Base-by-base conservation (phyloP, 176 grass and related monocot species). In the Urochloa ruziziensis region DNA sequence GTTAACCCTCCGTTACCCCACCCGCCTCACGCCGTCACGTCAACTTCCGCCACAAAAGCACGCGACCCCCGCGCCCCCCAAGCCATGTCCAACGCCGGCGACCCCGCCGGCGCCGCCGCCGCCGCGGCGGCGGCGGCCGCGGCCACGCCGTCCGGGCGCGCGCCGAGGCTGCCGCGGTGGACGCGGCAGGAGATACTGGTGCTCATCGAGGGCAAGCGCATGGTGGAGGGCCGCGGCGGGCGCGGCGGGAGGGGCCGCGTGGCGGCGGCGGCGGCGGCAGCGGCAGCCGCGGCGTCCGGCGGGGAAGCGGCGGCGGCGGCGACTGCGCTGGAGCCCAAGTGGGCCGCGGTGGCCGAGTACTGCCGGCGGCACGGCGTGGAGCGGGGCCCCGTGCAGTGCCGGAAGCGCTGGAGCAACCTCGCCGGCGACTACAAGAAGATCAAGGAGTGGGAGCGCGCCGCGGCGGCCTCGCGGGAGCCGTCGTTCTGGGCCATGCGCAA, bases 391-490 rank as follows among this genome's bases (percentile, higher is more conserved):
- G 96, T 98, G 46, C 96, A 98, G 93, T 98, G 93, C 85, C 86
- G 96, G 51, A 98, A 98, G 87, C 82, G 96, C 60, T 98, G 96
- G 93, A 98, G 96, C 82, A 98, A 98, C 71, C 96, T 98, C n/a
- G 93, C 96, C 3, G 93, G 93, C 7, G 96, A 98, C 75, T 98
- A 88, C 66, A 98, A 98, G 89, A 98, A 98, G 89, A 98, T 98
- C 61, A 98, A 91, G 85, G 96, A 98, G 86, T 98, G 96, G 96
- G 96, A 98, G 87, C 87, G 88, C 4, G 60, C 40, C 27, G 66
- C 84, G 13, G 9, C 52, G 33, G 77, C 82, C 43, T 12, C 42
- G 53, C 77, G 69, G 33, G 88, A 90, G 70, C 91, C 90, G 36
- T 98, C 96, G 67, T 98, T 95, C 74, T 98, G 96, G 96, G 85